These are phyloP conservation scores for Trifolium fragiferum DNA, from an alignment of 306 rosid species.

Conservation along the genomic window DNA sequence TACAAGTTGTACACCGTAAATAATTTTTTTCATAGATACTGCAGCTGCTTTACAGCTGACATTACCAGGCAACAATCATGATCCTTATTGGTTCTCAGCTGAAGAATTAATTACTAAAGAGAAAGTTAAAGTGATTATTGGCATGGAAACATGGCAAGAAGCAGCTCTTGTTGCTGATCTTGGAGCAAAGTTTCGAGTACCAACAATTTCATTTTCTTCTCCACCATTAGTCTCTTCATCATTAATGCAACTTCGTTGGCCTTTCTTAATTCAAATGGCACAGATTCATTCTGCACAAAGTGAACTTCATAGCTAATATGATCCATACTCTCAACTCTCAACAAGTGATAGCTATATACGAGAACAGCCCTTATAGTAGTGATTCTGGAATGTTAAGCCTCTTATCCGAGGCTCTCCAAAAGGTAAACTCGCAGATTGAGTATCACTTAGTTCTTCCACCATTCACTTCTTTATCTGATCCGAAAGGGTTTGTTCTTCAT, in stretches of 20 bases:
- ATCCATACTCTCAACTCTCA: conserved; percentile 41
- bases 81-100: conserved; percentile 45
- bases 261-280: conserved; percentile 61
- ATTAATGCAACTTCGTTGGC: conserved; percentile 52
- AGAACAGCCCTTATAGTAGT: conserved; percentile 51
- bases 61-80: too few species aligned
- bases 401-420: conserved; percentile 64
- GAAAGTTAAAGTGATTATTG: conserved; percentile 51
- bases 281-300: conserved; percentile 42
- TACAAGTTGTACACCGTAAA: too few species aligned
- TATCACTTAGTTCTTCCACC: conserved; percentile 59
- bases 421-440: conserved; percentile 56
- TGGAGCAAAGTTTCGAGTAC: conserved; percentile 52
- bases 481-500: conserved; percentile 54
- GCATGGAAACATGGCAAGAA: conserved; percentile 66
- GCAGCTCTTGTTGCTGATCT: conserved; percentile 61
- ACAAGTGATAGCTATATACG: conserved; percentile 56
- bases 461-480: conserved; percentile 52
- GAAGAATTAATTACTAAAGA: conserved; percentile 48
- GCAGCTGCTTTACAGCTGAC: too few species aligned
- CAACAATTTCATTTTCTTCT: conserved; percentile 58
- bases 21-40: too few species aligned
- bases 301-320: conserved; percentile 61
- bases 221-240: conserved; percentile 49
- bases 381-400: conserved; percentile 54